Conservation (phyloP, 495 filamentous ascomycete genomes). For the Penicillium desertorum region DNA sequence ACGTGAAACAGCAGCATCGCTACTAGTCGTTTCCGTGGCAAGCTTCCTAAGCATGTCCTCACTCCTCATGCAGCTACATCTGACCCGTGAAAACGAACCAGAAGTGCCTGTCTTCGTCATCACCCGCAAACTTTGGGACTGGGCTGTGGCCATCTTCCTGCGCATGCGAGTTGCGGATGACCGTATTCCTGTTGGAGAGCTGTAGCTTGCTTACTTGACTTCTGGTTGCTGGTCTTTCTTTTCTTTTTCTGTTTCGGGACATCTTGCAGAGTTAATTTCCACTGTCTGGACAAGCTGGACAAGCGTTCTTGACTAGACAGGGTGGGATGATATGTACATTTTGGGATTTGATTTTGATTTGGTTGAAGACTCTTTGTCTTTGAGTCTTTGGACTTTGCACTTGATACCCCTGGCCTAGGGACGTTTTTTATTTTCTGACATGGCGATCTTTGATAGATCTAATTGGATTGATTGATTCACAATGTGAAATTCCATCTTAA, state of each 20-base stretch:
- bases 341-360: conserved; percentile 8
- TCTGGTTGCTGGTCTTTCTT: neutral
- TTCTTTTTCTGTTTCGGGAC: conserved; percentile 4
- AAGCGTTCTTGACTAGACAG: conserved; percentile 3
- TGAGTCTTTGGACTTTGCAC: neutral
- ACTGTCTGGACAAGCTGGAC: neutral
- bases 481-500: neutral
- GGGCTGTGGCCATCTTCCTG: conserved; percentile 41
- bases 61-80: conserved; percentile 66
- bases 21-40: conserved; percentile 71
- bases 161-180: conserved; percentile 44
- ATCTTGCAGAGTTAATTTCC: conserved; percentile 8
- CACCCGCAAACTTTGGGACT: conserved; percentile 47
- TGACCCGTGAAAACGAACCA: conserved; percentile 62
- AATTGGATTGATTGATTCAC: conserved; percentile 4
- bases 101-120: conserved; percentile 62
- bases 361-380: conserved; percentile 1
- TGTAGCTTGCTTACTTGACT: conserved; percentile 19
- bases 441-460: conserved; percentile 22
- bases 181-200: conserved; percentile 21
- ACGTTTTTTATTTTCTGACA: conserved; percentile 11
- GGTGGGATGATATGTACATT: neutral
- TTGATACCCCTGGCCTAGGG: conserved; percentile 12
- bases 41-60: conserved; percentile 74
- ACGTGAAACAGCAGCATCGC: conserved; percentile 76